phyloP scores from a whole-genome alignment of 805 yeast genomes.

The Tetrapisispora phaffii region DNA sequence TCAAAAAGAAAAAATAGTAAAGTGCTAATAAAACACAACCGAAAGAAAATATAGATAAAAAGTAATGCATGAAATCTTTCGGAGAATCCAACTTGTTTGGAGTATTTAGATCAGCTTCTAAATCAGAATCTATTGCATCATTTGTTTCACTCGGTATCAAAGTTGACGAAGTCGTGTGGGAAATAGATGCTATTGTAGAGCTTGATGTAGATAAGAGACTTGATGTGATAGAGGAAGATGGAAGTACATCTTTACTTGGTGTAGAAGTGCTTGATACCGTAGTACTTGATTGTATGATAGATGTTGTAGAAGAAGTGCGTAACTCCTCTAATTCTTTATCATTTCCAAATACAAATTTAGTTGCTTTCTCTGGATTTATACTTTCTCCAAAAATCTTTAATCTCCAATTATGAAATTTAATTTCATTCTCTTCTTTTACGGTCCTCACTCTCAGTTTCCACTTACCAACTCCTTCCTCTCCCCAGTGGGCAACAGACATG shows the following conservation, averaged over 20 bases:
- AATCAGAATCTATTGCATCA: conserved; percentile 6
- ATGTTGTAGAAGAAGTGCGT: conserved; percentile 3
- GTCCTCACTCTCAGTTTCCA: conserved; percentile 69
- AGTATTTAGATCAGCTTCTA: conserved; percentile 13
- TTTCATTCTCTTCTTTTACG: conserved; percentile 29
- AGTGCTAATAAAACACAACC: conserved; percentile 44
- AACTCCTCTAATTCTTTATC: conserved; percentile 14
- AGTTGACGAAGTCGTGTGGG: not conserved
- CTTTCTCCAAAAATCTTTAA: conserved; percentile 76
- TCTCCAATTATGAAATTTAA: conserved; percentile 58
- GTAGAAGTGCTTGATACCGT: not conserved
- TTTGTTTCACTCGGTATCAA: not conserved
- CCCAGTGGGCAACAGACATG: conserved; percentile 98
- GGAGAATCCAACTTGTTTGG: conserved; percentile 30
- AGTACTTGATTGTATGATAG: not conserved
- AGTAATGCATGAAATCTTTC: conserved; percentile 49
- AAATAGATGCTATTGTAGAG: not conserved
- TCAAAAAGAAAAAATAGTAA: conserved; percentile 37
- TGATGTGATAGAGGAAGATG: not conserved
- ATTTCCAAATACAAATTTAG: conserved; percentile 39
- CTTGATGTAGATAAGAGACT: not conserved
- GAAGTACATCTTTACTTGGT: not conserved
- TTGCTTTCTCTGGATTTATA: conserved; percentile 52
- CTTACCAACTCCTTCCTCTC: conserved; percentile 78
- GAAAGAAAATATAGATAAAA: conserved; percentile 46